These are phyloP conservation scores for Coemansia sp. DNA, from an alignment of 192 early-diverging fungal genomes.

Conservation along the genomic window DNA sequence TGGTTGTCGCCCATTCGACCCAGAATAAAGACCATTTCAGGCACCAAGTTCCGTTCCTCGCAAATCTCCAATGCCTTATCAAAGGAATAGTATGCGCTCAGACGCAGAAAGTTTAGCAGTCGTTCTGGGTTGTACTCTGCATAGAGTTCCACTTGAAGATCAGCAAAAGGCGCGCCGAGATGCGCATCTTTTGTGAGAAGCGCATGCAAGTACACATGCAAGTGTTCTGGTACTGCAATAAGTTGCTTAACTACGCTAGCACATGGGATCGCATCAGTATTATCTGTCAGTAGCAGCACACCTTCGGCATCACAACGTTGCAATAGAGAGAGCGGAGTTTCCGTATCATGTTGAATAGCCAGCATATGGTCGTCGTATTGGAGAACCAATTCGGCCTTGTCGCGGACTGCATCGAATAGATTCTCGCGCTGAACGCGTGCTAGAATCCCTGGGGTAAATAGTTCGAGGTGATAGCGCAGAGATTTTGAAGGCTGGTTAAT, in stretches of 20 bases:
- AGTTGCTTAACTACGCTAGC: constrained; percentile 73
- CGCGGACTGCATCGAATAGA: constrained; percentile 75
- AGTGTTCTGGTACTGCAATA: constrained; percentile 52
- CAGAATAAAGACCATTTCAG: constrained; percentile 96
- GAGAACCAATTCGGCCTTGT: constrained; percentile 80
- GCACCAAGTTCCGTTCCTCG: constrained; percentile 83
- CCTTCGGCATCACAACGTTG: constrained; percentile 58
- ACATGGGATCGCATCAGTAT: constrained; percentile 78
- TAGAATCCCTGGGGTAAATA: constrained; percentile 71
- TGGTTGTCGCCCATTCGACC: constrained; percentile 98
- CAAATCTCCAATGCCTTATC: constrained; percentile 73
- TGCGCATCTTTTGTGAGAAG: constrained; percentile 62
- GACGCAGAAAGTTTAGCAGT: constrained; percentile 81
- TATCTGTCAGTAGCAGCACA: constrained; percentile 78
- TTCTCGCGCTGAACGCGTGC: constrained; percentile 73
- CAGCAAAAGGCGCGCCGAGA: constrained; percentile 69
- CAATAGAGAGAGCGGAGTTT: constrained; percentile 18
- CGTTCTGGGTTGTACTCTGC: constrained; percentile 79
- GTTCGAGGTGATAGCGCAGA: constrained; percentile 75
- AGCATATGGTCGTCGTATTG: constrained; percentile 70
- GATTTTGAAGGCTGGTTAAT: constrained; percentile 75
- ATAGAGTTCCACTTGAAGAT: constrained; percentile 85
- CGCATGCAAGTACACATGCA: constrained; percentile 92
- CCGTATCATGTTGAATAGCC: constrained; percentile 9
- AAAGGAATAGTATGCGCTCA: constrained; percentile 73